These are phyloP conservation scores for Candida multigemmis DNA, from an alignment of 805 yeast genomes.

Conservation along the genomic window DNA sequence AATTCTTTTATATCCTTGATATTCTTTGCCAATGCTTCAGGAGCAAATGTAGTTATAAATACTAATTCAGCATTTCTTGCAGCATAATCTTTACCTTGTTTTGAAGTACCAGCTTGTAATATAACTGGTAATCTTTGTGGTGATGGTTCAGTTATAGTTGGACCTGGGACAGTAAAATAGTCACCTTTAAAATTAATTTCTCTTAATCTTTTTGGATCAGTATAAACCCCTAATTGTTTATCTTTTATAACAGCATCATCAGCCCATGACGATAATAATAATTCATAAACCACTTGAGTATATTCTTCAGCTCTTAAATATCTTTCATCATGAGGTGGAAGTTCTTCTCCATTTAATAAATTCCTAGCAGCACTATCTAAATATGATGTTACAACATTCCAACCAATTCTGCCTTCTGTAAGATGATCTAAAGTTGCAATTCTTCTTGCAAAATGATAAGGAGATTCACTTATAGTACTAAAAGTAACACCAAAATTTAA, in stretches of 20 bases:
- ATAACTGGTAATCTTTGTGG: slow-evolving; percentile 37
- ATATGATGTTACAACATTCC: slow-evolving; percentile 40
- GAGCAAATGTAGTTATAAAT: slow-evolving; percentile 27
- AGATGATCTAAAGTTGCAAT: slow-evolving; percentile 36
- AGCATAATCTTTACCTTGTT: slow-evolving; percentile 30
- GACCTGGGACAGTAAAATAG: slow-evolving; percentile 33
- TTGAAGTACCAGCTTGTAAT: slow-evolving; percentile 37
- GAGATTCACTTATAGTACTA: slow-evolving; percentile 34
- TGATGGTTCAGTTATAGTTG: slow-evolving; percentile 32
- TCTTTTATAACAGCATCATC: slow-evolving; percentile 30
- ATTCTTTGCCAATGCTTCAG: slow-evolving; percentile 16
- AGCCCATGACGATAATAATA: slow-evolving; percentile 35
- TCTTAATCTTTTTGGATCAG: slow-evolving; percentile 31
- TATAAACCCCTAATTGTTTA: slow-evolving; percentile 16
- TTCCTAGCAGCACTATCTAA: slow-evolving; percentile 34
- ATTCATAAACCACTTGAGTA: slow-evolving; percentile 27
- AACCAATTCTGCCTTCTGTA: slow-evolving; percentile 34
- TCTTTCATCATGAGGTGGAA: slow-evolving; percentile 32
- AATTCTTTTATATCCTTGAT: slow-evolving; percentile 18
- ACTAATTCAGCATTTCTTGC: slow-evolving; percentile 36
- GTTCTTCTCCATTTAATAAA: slow-evolving; percentile 21
- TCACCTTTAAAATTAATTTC: slow-evolving; percentile 33
- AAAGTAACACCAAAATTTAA: slow-evolving; percentile 33
- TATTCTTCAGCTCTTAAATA: slow-evolving; percentile 32
- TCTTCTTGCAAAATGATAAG: slow-evolving; percentile 32